Base-by-base conservation (phyloP, 139 green algal species). In the Limnomonas spitsbergensis region DNA sequence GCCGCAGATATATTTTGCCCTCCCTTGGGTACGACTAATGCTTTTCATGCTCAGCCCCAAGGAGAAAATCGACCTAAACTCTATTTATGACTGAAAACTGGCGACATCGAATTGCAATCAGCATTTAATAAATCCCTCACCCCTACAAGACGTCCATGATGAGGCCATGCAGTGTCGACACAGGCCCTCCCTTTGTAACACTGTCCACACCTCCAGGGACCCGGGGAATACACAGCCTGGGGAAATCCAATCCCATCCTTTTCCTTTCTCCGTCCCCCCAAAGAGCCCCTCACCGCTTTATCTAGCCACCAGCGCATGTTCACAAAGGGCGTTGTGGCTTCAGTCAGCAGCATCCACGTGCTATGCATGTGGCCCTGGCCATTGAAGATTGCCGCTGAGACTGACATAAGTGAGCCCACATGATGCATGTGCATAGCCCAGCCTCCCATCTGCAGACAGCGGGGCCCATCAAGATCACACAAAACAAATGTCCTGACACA, bases 301-400 rank as follows among this genome's bases (percentile, higher is more conserved):
- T 75, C 69, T 52, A 75, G 69, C 69, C 31, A 52, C 69, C 69
- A 75, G 9, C 69, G 69, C 32, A 75, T 29, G 69, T 82, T 80
- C 56, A 87, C 81, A 75, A 87, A 83, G 24, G 82, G 82, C 32
- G 82, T 87, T 31, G 82, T 84, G 75, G 77, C 76, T 78, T 87
- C 82, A 6, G 82, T 87, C 29, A 67, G 40, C 20, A 87, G 78
- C 82, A 87, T 87, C 78, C 78, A 84, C 34, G 83, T 42, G 24
- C 78, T 84, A 47, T 79, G 38, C 53, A 78, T 76, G 78, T 87
- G 82, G 0, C 29, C 78, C 0, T 87, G 31, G 32, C 74, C 82
- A 24, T 37, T 75, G 1, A 71, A 6, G 3, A 73, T 7, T 0
- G 82, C 82, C 20, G 36, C 68, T 6, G 72, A 3, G 2, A 83